These are phyloP conservation scores for Pulveroboletus sp. DNA, from an alignment of 768 basidiomycete genomes.

Conservation along the genomic window DNA sequence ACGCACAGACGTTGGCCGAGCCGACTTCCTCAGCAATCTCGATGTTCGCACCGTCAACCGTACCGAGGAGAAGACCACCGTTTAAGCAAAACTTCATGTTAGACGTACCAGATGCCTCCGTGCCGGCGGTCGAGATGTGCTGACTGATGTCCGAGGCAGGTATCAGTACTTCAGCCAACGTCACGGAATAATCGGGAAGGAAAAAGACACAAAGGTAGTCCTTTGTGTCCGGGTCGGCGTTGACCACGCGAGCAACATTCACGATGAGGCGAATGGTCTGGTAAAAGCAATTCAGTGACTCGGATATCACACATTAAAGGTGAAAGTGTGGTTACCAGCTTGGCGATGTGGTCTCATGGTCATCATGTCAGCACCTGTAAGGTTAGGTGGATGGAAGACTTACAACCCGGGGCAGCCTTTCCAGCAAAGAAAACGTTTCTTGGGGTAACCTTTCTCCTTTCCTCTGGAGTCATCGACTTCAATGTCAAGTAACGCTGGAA, in stretches of 20 bases:
- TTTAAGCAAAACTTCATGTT: constrained; percentile 92
- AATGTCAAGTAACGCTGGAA: constrained; percentile 71
- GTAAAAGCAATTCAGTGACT: neutral
- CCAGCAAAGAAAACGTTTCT: constrained; percentile 96
- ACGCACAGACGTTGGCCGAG: constrained; percentile 78
- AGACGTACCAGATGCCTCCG: constrained; percentile 79
- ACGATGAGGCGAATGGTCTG: constrained; percentile 91
- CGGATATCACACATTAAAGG: neutral
- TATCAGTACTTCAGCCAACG: constrained; percentile 76
- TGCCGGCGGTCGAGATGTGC: constrained; percentile 97
- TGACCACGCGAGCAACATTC: constrained; percentile 69
- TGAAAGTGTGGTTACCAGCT: constrained; percentile 48
- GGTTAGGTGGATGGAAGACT: constrained; percentile 23
- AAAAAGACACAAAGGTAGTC: constrained; percentile 87
- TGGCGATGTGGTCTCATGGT: constrained; percentile 77
- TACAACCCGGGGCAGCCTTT: constrained; percentile 92
- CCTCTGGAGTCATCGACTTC: constrained; percentile 72
- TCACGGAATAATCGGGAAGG: constrained; percentile 93
- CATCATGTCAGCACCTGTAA: constrained; percentile 3
- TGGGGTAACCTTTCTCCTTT: constrained; percentile 80
- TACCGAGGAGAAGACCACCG: constrained; percentile 84
- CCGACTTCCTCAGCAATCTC: constrained; percentile 97
- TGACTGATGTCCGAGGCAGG: constrained; percentile 94
- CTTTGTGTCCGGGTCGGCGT: constrained; percentile 78
- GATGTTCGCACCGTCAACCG: constrained; percentile 93